Evolutionary conservation across 2,329 filamentous ascomycete species (phyloP), one percentile per base, ranked within the genome.

Genomic region (Alternaria triticina): DNA sequence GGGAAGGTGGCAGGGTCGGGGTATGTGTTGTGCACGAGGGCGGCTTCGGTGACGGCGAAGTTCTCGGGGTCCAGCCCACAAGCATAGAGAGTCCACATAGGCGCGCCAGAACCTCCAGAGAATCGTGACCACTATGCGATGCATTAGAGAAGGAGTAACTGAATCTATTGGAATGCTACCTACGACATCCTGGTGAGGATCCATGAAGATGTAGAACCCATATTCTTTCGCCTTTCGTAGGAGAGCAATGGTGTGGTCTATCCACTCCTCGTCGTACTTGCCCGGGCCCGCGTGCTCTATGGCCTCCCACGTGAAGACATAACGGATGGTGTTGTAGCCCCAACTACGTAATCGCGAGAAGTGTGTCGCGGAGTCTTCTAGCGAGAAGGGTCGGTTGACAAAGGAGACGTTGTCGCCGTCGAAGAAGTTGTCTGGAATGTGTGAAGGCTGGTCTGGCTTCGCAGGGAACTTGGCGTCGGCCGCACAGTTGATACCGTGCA

Each of bases 291-390:
- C 90, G 62, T 96, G 91, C 81, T 99, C 96, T 77, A 99, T 91
- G n/a, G 96, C 95, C 81, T 99, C 96, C 96, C 96, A 99, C 0
- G 96, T 98, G 78, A 98, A 99, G 71, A 99, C 85, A 80, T 99
- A 99, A 76, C 96, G 88, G 70, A 99, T 94, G 0, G 93, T 94
- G 80, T 98, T 99, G 85, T 97, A 99, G 13, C 96, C 96, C 85
- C 91, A 97, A 74, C 91, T 90, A 73, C 91, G 92, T 68, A 99
- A 82, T 46, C 94, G 88, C 12, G 92, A 87, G 79, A 99, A 97
- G 79, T 99, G 96, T 15, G 87, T 85, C 73, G 93, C 90, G 1
- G 96, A 93, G 70, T 97, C 93, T 54, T 92, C 88, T 51, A 92
- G 86, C 4, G 90, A 84, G 71, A 99, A 99, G 0, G 96, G 96